Evolutionary conservation across 805 yeast species (phyloP), one percentile per base, ranked within the genome.

Genomic region (Ogataea corticis): DNA sequence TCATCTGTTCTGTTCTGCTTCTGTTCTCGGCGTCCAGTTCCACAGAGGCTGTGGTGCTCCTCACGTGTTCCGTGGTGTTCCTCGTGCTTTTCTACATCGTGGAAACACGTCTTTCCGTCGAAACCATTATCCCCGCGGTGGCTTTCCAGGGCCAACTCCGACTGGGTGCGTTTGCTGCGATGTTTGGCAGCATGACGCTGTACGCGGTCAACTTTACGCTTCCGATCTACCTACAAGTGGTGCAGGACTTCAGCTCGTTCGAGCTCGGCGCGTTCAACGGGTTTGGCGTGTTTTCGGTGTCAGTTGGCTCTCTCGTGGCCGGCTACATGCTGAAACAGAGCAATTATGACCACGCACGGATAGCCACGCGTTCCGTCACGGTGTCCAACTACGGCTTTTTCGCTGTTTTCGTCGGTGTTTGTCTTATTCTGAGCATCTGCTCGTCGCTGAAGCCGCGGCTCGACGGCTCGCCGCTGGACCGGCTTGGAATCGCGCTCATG

Each of bases 171-270:
- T 52, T 70, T 23, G 57, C 63, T 16, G 65, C 69, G 4, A 62
- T 69, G 44, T 64, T 71, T 44, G 71, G 70, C 16, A 54, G 73
- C 0, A 58, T 69, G 57, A 58, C 72, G 3, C 46, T 66, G 5
- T 71, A 69, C 48, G 63, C 68, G 38, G 54, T 57, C 14, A 61
- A 67, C 19, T 73, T 70, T 51, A 47, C 66, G 3, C 53, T 67
- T 4, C 78, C 78, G 2, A 43, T 72, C 7, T 73, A 71, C 48
- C 56, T 71, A n/a, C 77, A 73, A 50, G 55, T 70, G n/a, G 65
- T 73, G 5, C 75, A 72, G 42, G 67, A 63, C 33, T 55, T 70
- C n/a, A 50, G 58, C 4, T 70, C 72, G 5, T 56, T 69, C 10
- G 62, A 59, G 16, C 59, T 73, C 16, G 77, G 78, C 10, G 48